Base-by-base conservation (phyloP, 1,284 basidiomycete genomes). In the Abortiporus biennis region DNA sequence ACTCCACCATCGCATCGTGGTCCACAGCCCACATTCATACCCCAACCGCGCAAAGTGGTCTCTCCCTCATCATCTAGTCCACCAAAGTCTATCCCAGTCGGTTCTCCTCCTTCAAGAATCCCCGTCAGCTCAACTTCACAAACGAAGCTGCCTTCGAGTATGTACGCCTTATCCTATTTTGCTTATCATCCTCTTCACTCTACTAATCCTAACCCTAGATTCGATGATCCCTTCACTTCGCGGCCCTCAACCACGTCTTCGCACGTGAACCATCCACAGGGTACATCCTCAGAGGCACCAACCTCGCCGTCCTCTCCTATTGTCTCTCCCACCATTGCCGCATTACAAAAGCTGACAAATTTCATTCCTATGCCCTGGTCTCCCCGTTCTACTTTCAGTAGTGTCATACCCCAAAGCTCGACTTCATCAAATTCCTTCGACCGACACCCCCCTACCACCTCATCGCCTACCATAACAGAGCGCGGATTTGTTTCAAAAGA, bases 401-500 rank as follows among this genome's bases (percentile, higher is more conserved):
- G 32, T 36, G 48, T 54, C 52, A 41, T 54, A 49, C 47, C 55
- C 42, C 51, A 47, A 44, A 54, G 48, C 48, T 47, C n/a, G n/a
- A n/a, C n/a, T n/a, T 56, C 47, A 57, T 47, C 48, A 40, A 48
- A 44, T 47, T 51, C 44, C 47, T 53, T 49, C 46, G 43, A n/a
- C n/a, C n/a, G n/a, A n/a, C 5, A 36, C 4, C 35, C 34, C 24
- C 13, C 39, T 17, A 34, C 27, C 9, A 15, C 17, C n/a, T 16
- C 27, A 8, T 6, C 39, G 4, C 32, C 43, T 13, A 17, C 21
- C 15, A 22, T 35, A 16, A 16, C 20, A 11, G 23, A 23, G 13
- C 53, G 65, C 38, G 61, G 59, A 36, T 82, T 67, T 54, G 75
- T 83, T 37, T 69, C 78, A 16, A 79, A 73, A 54, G 71, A 79